phyloP scores from a whole-genome alignment of 2,329 filamentous ascomycete species.

The Akanthomyces lecanii region DNA sequence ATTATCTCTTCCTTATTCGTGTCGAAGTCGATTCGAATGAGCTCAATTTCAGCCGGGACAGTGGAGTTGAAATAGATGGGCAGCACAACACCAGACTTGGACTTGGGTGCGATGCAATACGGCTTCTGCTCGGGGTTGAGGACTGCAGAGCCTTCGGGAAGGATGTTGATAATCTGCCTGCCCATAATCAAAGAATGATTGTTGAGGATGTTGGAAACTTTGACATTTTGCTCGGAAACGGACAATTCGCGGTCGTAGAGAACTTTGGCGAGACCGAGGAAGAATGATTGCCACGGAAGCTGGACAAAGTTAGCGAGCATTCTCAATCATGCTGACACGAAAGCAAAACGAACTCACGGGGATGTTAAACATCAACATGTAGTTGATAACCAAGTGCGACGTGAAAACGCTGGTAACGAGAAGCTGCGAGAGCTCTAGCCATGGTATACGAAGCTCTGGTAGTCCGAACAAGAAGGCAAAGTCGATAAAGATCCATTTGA shows the following conservation, averaged over 20 bases:
- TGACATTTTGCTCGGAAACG: conserved; percentile 89
- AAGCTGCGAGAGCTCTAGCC: conserved; percentile 84
- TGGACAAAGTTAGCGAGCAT: conserved; percentile 28
- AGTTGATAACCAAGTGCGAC: conserved; percentile 68
- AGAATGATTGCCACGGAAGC: conserved; percentile 70
- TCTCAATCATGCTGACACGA: not conserved
- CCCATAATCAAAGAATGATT: conserved; percentile 92
- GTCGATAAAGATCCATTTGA: conserved; percentile 92
- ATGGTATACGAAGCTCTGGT: conserved; percentile 85
- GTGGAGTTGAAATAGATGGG: conserved; percentile 95
- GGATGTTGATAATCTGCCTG: conserved; percentile 94
- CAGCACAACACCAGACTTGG: conserved; percentile 58
- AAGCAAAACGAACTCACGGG: conserved; percentile 48
- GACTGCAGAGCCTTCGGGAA: conserved; percentile 90
- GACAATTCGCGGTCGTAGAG: conserved; percentile 91
- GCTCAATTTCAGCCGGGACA: conserved; percentile 78
- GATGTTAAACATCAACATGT: conserved; percentile 89
- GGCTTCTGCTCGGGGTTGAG: conserved; percentile 78
- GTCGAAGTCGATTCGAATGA: conserved; percentile 82
- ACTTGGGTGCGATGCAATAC: conserved; percentile 70
- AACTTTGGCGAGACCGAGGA: conserved; percentile 69
- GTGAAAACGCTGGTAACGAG: conserved; percentile 69
- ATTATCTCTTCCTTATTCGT: conserved; percentile 77
- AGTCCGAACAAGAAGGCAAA: conserved; percentile 81
- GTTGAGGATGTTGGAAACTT: conserved; percentile 79